Percentiles rank a stretch among this genome's conserved stretches.
Conservation (phyloP, 306 rosid genomes). For the Trifolium pratense region DNA sequence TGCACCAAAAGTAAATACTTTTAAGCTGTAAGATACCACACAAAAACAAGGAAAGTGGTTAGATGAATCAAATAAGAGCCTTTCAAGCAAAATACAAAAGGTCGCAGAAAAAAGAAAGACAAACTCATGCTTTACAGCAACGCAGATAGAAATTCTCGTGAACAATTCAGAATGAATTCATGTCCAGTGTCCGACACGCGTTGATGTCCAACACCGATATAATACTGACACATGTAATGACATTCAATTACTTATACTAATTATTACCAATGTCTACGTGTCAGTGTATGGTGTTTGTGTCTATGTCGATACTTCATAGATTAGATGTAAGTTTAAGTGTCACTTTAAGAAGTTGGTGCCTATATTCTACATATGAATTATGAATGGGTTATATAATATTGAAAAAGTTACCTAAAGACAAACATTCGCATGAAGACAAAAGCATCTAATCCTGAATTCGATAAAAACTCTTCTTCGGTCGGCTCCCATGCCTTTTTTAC, state of each 20-base stretch:
- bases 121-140: background rate
- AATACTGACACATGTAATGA: background rate
- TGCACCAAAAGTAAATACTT: constrained; percentile 65
- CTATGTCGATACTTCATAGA: no score
- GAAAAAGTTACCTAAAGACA: constrained; percentile 83
- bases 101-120: background rate
- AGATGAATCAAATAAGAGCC: constrained; percentile 40
- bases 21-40: constrained; percentile 59
- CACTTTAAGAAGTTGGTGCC: no score
- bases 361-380: no score
- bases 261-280: no score
- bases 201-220: background rate
- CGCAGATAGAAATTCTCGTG: no score
- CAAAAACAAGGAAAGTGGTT: constrained; percentile 15
- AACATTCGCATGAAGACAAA: constrained; percentile 78
- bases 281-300: no score
- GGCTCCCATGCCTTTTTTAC: constrained; percentile 76
- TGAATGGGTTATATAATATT: no score
- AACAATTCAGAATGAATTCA: background rate
- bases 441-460: constrained; percentile 71
- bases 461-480: constrained; percentile 67
- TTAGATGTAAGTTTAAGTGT: no score
- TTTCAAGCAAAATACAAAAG: background rate
- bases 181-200: background rate
- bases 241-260: background rate